These are phyloP conservation scores for Rhizoclosmatium globosum DNA, from an alignment of 192 early-diverging fungal genomes.

Conservation along the genomic window DNA sequence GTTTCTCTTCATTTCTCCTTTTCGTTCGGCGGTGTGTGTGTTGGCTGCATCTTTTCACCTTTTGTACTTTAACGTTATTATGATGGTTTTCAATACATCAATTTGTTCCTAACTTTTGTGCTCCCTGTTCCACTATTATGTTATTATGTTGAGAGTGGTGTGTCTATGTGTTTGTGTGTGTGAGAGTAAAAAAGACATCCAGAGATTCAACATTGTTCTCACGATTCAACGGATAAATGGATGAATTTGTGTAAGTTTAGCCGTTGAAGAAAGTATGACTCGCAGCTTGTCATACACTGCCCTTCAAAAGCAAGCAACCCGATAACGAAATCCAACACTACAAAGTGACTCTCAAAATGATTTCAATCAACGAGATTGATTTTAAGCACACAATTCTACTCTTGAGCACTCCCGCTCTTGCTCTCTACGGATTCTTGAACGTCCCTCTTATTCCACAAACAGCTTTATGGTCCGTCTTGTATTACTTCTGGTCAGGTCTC, in stretches of 20 bases:
- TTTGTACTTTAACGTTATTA: not conserved
- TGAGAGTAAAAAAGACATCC: too few relatives aligned
- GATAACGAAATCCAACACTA: not conserved
- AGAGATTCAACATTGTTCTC: too few relatives aligned
- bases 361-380: constrained; percentile 38
- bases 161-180: too few relatives aligned
- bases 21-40: not conserved
- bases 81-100: not conserved
- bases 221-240: too few relatives aligned
- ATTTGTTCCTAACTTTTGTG: too few relatives aligned
- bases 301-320: not conserved
- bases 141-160: too few relatives aligned
- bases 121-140: too few relatives aligned
- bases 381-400: constrained; percentile 43
- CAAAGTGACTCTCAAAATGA: not conserved
- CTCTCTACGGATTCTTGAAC: constrained; percentile 80
- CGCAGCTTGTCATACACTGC: not conserved
- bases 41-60: not conserved
- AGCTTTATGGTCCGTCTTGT: constrained; percentile 69
- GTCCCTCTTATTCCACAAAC: constrained; percentile 78
- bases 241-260: constrained; percentile 62
- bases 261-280: not conserved
- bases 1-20: not conserved
- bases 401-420: constrained; percentile 72
- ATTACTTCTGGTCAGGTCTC: constrained; percentile 81